These are phyloP conservation scores for Geranium rotundifolium DNA, from an alignment of 345 rosid genomes.

Conservation along the genomic window DNA sequence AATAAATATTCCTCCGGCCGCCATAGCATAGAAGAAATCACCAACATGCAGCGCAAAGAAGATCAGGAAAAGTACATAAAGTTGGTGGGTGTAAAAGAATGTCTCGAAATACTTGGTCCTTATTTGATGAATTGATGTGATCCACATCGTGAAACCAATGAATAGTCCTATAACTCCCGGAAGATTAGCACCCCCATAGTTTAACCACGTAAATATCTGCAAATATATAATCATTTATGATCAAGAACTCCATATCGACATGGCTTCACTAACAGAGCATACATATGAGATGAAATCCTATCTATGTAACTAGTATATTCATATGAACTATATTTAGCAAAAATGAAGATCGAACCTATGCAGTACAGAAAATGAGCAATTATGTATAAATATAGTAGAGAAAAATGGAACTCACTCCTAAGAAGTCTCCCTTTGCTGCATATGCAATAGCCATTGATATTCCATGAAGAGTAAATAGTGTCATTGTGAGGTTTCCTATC, in stretches of 20 bases:
- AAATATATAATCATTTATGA: not conserved
- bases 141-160: constrained; percentile 85
- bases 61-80: constrained; percentile 59
- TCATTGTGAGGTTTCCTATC: constrained; percentile 85
- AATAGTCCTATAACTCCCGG: constrained; percentile 75
- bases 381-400: constrained; percentile 1
- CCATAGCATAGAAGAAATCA: constrained; percentile 54
- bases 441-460: constrained; percentile 26
- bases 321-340: no score
- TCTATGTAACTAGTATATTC: no score
- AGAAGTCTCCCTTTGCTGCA: constrained; percentile 39
- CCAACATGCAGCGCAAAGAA: constrained; percentile 84
- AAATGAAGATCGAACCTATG: no score
- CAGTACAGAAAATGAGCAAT: no score
- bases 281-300: no score
- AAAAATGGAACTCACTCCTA: constrained; percentile 36
- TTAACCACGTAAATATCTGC: constrained; percentile 57
- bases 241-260: no score
- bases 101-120: constrained; percentile 67
- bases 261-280: no score
- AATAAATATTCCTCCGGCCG: constrained; percentile 71
- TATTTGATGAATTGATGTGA: constrained; percentile 53
- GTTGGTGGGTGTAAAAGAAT: constrained; percentile 93
- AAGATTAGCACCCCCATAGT: constrained; percentile 44
- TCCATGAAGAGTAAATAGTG: constrained; percentile 72